Evolutionary conservation across 768 basidiomycete genomes (phyloP), one percentile per base, ranked within the genome.

Genomic region (Macrocybe gigantea): DNA sequence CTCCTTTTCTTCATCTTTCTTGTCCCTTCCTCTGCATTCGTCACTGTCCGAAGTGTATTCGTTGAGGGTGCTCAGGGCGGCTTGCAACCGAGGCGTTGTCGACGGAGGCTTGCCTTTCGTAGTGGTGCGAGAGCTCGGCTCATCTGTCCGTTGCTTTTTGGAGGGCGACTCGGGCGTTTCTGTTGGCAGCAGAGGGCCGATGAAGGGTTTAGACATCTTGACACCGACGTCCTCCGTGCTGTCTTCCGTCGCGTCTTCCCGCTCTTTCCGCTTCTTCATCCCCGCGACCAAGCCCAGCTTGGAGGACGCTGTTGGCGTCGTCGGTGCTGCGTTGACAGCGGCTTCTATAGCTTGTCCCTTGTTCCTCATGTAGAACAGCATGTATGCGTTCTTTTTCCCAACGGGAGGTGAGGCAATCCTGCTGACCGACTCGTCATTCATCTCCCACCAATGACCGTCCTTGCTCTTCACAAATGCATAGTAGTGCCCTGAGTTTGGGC

Each of bases 401-500:
- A 83, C 66, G 1, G 89, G 84, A 5, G 76, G 55, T 11, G 63
- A 53, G 12, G 54, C 60, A 10, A 64, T 59, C 3, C 66, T 58
- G 7, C 74, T 67, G 15, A 93, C 86, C 40, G 70, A 70, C 30
- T 93, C 91, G 61, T 99, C 96, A 67, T 99, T 95, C 84, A 94
- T 94, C 68, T 92, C 84, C 67, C 78, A 83, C 94, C 94, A 99
- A 33, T 68, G 68, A 8, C 82, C 84, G 33, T 78, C 69, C 33
- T 72, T 74, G 36, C 80, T 74, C 62, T 83, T 89, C 58, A 96
- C 82, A 57, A 80, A 84, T 12, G 94, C 85, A 54, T 82, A 92
- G 66, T 99, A 99, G 65, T 99, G 96, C 4, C 96, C 96, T 1
- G 89, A 94, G 60, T 96, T 90, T 10, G 94, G 92, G 5, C 93